Percentiles rank a stretch among this genome's conserved stretches.
phyloP scores from a whole-genome alignment of 2,329 filamentous ascomycete genomes.

The Talaromyces verruculosus region DNA sequence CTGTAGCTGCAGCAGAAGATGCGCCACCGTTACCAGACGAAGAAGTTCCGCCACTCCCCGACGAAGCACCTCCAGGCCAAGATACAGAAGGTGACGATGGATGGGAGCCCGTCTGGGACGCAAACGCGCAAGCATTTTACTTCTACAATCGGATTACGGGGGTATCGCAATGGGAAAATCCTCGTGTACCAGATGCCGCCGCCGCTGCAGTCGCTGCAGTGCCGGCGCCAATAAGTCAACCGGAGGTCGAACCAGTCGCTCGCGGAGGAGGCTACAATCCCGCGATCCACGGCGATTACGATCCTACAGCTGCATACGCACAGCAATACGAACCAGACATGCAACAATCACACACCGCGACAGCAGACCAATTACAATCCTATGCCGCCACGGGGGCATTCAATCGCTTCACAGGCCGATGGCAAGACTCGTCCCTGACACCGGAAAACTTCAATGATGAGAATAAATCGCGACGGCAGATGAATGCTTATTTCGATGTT shows the following conservation, averaged over 20 bases:
- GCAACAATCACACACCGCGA: conserved; percentile 30
- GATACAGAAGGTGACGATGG: conserved; percentile 59
- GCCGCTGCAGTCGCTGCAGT: conserved; percentile 22
- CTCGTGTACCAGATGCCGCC: conserved; percentile 61
- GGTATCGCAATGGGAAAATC: conserved; percentile 81
- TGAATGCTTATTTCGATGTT: conserved; percentile 94
- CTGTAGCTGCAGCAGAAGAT: conserved; percentile 33
- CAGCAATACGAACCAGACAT: conserved; percentile 52
- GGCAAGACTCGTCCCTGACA: conserved; percentile 66
- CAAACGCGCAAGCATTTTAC: conserved; percentile 67
- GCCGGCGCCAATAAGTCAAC: conserved; percentile 25
- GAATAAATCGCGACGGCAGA: conserved; percentile 80
- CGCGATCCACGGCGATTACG: conserved; percentile 93
- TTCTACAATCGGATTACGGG: conserved; percentile 81
- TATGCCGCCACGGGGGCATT: conserved; percentile 75
- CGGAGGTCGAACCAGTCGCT: conserved; percentile 26
- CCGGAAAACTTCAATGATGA: conserved; percentile 81
- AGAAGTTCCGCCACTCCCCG: conserved; percentile 51
- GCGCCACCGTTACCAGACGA: conserved; percentile 45
- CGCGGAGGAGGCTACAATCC: conserved; percentile 82
- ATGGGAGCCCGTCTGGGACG: conserved; percentile 80
- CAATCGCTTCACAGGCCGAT: conserved; percentile 85
- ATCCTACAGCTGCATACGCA: conserved; percentile 93
- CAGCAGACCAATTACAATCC: conserved; percentile 26
- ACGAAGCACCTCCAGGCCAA: conserved; percentile 50